Evolutionary conservation across 192 early-diverging fungal genomes (phyloP), one percentile per base, ranked within the genome.

Genomic region (Backusella macrospora): DNA sequence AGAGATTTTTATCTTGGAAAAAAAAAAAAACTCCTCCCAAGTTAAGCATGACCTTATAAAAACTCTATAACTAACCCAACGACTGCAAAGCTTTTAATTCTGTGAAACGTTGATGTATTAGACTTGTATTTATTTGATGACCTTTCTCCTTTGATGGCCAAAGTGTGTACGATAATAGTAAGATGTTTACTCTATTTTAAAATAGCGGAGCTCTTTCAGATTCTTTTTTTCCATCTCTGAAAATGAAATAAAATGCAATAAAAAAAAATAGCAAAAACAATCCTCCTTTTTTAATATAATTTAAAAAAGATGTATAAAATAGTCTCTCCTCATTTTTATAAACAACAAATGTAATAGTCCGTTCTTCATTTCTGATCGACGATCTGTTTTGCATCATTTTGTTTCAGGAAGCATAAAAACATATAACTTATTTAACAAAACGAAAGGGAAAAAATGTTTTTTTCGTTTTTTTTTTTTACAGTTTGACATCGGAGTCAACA

Each of bases 301-400:
- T 18, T 52, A 16, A 52, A 52, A 18, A 23, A 52, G n/a, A 52
- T 16, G 9, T 23, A 52, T 18, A 18, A 52, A 52, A 52, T 52
- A 23, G 18, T 18, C n/a, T 10, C 18, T 52, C 29, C 29, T 34
- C 29, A 34, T 52, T 18, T 18, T 52, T 46, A 46, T 10, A 16
- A 18, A 23, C 21, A 52, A 52, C 21, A 52, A 52, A n/a, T 52
- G 49, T 14, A 59, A 21, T 59, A 59, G 52, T 59, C 23, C 52
- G 52, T 59, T 59, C 52, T 59, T 59, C 21, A 59, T 59, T 59
- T 59, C 52, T 59, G 52, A 59, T 59, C 18, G 52, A 59, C 52
- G 52, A 59, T 59, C 52, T 59, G 52, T 59, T 59, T 59, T 59
- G 52, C 52, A 26, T 59, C 4, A 12, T 9, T 1, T 59, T 10